Evolutionary conservation across 768 basidiomycete genomes (phyloP).

Genomic region (Tricholoma matsutake): DNA sequence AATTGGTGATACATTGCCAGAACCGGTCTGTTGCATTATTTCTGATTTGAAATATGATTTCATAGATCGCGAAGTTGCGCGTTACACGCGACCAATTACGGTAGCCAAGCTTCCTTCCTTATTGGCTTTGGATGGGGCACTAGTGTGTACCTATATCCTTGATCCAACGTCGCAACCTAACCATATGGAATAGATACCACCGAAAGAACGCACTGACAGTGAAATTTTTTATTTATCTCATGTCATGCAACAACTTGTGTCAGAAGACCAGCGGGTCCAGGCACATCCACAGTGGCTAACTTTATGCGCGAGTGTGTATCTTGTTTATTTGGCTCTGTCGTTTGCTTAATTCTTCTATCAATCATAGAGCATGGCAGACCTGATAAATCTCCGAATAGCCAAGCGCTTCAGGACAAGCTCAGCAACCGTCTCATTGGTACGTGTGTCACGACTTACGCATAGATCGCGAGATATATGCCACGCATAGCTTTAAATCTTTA

Average conservation of each 20-base stretch:
- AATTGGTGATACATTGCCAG: slow-evolving; percentile 45
- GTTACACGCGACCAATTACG: slow-evolving; percentile 52
- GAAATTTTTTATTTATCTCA: slow-evolving; percentile 81
- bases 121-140: slow-evolving; percentile 56
- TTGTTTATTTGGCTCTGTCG: slow-evolving; percentile 3
- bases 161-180: slow-evolving; percentile 4
- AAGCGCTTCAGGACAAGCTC: slow-evolving; percentile 46
- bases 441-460: slow-evolving; percentile 13
- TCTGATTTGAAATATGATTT: slow-evolving; percentile 6
- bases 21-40: background rate
- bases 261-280: slow-evolving; percentile 40
- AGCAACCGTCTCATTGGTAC: slow-evolving; percentile 60
- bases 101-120: slow-evolving; percentile 71
- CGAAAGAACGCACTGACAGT: slow-evolving; percentile 70
- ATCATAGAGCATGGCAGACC: slow-evolving; percentile 57
- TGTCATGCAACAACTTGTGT: slow-evolving; percentile 43
- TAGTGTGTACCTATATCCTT: slow-evolving; percentile 38
- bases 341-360: slow-evolving; percentile 1
- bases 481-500: slow-evolving; percentile 11
- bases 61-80: slow-evolving; percentile 35
- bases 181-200: slow-evolving; percentile 49
- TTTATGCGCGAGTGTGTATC: slow-evolving; percentile 57
- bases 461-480: background rate
- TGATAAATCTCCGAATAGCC: slow-evolving; percentile 28
- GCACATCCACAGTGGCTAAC: slow-evolving; percentile 64